Evolutionary conservation across 352 stramenopile species (phyloP).

Genomic region (Phytopythium sindhum): DNA sequence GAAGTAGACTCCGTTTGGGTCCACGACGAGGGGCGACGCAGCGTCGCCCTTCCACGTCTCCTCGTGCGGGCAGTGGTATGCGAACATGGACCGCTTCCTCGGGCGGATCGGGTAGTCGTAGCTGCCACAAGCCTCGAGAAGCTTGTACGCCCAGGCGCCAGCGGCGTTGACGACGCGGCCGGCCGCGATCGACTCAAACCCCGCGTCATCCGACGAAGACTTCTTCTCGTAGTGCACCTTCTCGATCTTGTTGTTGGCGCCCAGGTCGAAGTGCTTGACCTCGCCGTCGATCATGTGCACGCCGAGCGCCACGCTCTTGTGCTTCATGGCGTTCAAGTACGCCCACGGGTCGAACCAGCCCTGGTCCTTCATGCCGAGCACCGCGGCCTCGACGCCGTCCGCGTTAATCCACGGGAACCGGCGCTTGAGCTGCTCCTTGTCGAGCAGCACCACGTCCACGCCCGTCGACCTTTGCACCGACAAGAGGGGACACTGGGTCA

Average conservation of each 20-base stretch:
- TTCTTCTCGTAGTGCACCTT: conserved; percentile 50
- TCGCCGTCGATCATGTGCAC: conserved; percentile 75
- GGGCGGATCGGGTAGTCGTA: conserved; percentile 76
- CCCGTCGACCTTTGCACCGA: conserved; percentile 25
- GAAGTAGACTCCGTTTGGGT: conserved; percentile 79
- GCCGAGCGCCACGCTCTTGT: conserved; percentile 61
- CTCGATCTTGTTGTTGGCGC: conserved; percentile 49
- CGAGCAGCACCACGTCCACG: conserved; percentile 54
- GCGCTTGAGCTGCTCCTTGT: conserved; percentile 40
- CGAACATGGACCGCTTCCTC: conserved; percentile 76
- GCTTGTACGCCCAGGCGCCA: conserved; percentile 64
- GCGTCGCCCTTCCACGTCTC: conserved; percentile 68
- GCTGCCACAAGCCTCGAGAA: conserved; percentile 59
- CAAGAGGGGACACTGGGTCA: not conserved
- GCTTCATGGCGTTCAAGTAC: conserved; percentile 71
- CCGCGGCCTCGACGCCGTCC: conserved; percentile 49
- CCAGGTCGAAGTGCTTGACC: conserved; percentile 60
- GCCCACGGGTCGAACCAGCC: conserved; percentile 87
- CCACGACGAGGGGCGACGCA: conserved; percentile 68
- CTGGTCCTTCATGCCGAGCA: conserved; percentile 66
- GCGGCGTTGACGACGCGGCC: conserved; percentile 78
- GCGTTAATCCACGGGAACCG: conserved; percentile 80
- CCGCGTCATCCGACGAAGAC: conserved; percentile 13
- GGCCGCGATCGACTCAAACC: conserved; percentile 29
- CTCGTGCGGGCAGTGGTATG: conserved; percentile 71